Evolutionary conservation across 1,284 basidiomycete species (phyloP), one percentile per base, ranked within the genome.

Genomic region (Termitomyces sp.): DNA sequence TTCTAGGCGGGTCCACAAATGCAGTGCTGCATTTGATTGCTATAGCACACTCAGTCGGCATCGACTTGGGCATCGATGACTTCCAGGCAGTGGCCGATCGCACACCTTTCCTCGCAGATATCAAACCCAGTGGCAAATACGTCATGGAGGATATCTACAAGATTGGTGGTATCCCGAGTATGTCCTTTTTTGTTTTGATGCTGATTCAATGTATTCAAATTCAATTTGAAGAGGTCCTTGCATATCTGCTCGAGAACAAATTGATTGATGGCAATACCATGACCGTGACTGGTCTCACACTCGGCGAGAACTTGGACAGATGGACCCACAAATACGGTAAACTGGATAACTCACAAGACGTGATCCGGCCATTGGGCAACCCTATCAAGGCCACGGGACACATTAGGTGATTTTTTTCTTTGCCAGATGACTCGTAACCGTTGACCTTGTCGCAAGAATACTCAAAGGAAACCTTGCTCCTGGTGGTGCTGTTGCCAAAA

Each of bases 1-100:
- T 94, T 64, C 82, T 98, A 30, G 96, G 93, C 52, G 93, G 93
- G 41, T 95, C 93, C 12, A 96, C 93, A 40, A 96, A 96, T 67
- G 93, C 92, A 38, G 94, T 96, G 21, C 73, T 96, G 28, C 93
- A 96, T 70, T 75, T 96, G 58, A 90, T 95, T 64, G 94, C 93
- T 34, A 85, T 96, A 60, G 93, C 94, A 0, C 90, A 92, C 66
- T 89, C 90, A 1, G 90, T 91, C 42, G 92, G 92, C 30, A 86
- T 96, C 69, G 79, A 82, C 44, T 78, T 96, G 54, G 82, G 80
- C 10, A 77, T 96, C 47, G 92, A 94, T 63, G 93, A 95, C 70
- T 92, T 94, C 78, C 90, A 93, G 68, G 75, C 71, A 49, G 88
- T 94, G 54, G 92, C 92, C 15, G 90, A 94, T 67, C 82, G 85